A percentile compares a stretch with the other conserved stretches of the same genome.
phyloP scores from a whole-genome alignment of 345 rosid genomes.

The Garcia nutans region DNA sequence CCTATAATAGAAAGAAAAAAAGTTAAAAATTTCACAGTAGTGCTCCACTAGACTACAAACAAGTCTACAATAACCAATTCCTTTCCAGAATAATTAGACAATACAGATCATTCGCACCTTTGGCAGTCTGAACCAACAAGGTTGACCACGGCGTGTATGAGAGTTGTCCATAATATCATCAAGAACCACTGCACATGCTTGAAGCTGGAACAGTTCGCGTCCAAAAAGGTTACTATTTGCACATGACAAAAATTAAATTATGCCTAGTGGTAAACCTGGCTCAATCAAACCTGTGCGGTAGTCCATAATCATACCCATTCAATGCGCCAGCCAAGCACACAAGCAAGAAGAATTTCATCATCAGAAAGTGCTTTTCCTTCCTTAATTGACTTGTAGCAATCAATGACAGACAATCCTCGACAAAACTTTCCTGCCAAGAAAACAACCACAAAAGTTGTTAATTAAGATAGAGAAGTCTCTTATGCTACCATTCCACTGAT shows the following conservation, averaged over 20 bases:
- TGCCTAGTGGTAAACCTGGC: background rate
- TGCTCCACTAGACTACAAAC: background rate
- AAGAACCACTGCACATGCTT: slow-evolving; percentile 74
- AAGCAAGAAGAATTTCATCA: slow-evolving; percentile 58
- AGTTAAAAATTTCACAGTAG: background rate
- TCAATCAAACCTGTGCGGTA: background rate
- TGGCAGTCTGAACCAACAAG: slow-evolving; percentile 83
- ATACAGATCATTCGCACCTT: slow-evolving; percentile 38
- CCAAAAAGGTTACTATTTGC: slow-evolving; percentile 6
- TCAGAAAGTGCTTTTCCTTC: slow-evolving; percentile 58
- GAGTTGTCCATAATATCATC: slow-evolving; percentile 89
- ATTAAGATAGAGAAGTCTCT: background rate
- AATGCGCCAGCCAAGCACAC: slow-evolving; percentile 83
- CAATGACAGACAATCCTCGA: slow-evolving; percentile 79
- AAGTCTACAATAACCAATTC: background rate
- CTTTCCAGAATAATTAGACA: background rate
- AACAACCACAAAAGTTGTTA: background rate
- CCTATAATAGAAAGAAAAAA: slow-evolving; percentile 33
- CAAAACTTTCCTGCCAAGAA: slow-evolving; percentile 65
- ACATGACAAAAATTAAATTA: slow-evolving; percentile 1
- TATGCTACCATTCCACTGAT: background rate
- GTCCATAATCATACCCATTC: slow-evolving; percentile 62
- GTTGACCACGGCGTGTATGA: slow-evolving; percentile 78
- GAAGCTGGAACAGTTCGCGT: slow-evolving; percentile 50
- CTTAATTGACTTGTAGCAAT: slow-evolving; percentile 61